Base-by-base conservation (phyloP, 1,139 yeast genomes). In the Diutina scorzettiae region DNA sequence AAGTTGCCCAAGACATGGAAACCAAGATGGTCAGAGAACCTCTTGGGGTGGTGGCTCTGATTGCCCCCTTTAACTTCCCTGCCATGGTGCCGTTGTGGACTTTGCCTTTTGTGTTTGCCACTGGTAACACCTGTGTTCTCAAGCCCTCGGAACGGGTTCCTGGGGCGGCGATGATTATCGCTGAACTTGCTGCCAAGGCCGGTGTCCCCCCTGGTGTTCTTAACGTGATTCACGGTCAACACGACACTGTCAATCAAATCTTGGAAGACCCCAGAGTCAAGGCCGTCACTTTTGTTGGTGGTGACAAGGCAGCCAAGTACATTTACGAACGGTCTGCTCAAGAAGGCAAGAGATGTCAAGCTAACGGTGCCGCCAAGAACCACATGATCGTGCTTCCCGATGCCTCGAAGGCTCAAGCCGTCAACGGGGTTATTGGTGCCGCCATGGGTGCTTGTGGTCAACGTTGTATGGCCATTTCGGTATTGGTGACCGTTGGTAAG, bases 81-180 rank as follows among this genome's bases (percentile, higher is more conserved):
- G 91, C 87, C 37, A 81, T 82, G 91, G 84, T 82, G 46, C 93
- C 93, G 30, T 66, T 82, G 51, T 82, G 93, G 93, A 76, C 87
- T 27, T 70, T 82, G 47, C 93, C 93, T 16, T 71, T 81, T 55
- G 69, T 78, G 37, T 70, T 82, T 48, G 89, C 78, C 46, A 81
- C 89, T 21, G 93, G 93, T 51, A 82, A 82, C 66, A 78, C 89
- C 34, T 71, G 81, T 29, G 76, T 82, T 41, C 63, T 82, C 54
- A 82, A 82, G 63, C 93, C 93, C 12, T 76, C 85, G 20, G 93
- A 82, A 65, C 65, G 86, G 49, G 78, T 74, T 47, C 93, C 93
- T 12, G 91, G 89, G 43, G 85, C 89, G 6, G 82, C 89, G 36
- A 65, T 83, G 69, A 71, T 81, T 53, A 71, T 82, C 49, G 86